Conservation (phyloP, 805 yeast genomes). For the Candida alai region DNA sequence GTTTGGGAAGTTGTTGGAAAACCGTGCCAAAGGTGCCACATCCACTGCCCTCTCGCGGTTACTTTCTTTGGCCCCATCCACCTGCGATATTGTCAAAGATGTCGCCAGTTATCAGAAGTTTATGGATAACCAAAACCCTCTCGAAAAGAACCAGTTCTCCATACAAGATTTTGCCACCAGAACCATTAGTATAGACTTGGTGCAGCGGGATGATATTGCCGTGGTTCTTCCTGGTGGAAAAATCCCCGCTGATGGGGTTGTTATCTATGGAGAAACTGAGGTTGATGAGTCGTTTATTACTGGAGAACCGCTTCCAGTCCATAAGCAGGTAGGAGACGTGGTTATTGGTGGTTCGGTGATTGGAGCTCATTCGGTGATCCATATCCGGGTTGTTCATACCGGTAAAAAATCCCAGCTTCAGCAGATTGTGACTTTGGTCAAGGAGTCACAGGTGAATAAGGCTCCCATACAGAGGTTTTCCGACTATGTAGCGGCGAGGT, state of each 20-base stretch:
- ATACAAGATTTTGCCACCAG: slow-evolving; percentile 35
- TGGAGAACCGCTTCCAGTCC: slow-evolving; percentile 82
- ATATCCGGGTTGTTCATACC: slow-evolving; percentile 61
- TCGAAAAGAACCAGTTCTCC: slow-evolving; percentile 8
- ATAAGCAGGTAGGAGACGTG: slow-evolving; percentile 53
- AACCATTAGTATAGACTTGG: slow-evolving; percentile 64
- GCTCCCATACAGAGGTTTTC: slow-evolving; percentile 92
- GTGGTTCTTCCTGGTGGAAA: slow-evolving; percentile 81
- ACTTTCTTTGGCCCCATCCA: slow-evolving; percentile 74
- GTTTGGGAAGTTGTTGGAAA: slow-evolving; percentile 88
- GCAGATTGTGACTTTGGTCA: slow-evolving; percentile 81
- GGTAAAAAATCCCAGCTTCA: slow-evolving; percentile 86
- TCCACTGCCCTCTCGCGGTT: slow-evolving; percentile 82
- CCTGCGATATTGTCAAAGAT: slow-evolving; percentile 61
- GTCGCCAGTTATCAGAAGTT: slow-evolving; percentile 19
- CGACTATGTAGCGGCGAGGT: slow-evolving; percentile 77
- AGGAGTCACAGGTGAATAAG: slow-evolving; percentile 80
- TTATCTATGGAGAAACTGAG: slow-evolving; percentile 75
- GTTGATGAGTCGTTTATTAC: slow-evolving; percentile 87
- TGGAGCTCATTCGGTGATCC: slow-evolving; percentile 68
- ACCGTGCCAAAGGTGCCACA: slow-evolving; percentile 89
- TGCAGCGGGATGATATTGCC: slow-evolving; percentile 75
- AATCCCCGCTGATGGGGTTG: slow-evolving; percentile 87
- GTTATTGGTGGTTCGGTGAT: slow-evolving; percentile 93
- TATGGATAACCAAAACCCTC: slow-evolving; percentile 8